Conservation (phyloP, 2,329 filamentous ascomycete genomes). For the Alternaria triticina region DNA sequence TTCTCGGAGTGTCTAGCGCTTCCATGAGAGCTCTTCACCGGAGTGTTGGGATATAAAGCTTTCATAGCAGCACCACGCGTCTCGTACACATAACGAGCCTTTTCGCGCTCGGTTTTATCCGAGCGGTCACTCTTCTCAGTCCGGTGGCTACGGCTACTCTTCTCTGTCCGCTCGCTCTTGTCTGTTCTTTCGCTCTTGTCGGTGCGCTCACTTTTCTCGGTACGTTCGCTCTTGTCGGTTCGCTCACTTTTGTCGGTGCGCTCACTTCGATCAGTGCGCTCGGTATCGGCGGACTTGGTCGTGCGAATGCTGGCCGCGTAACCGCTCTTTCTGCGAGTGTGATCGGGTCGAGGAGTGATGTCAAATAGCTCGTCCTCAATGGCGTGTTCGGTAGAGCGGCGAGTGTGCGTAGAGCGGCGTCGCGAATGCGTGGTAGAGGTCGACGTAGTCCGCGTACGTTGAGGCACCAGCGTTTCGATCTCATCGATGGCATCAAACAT, state of each 20-base stretch:
- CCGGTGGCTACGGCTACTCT: constrained; percentile 12
- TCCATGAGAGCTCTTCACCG: constrained; percentile 24
- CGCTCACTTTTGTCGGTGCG: constrained; percentile 26
- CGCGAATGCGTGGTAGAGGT: constrained; percentile 30
- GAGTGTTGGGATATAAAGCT: constrained; percentile 45
- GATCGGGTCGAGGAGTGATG: constrained; percentile 24
- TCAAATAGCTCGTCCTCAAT: constrained; percentile 32
- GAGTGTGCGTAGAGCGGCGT: constrained; percentile 39
- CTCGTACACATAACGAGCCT: constrained; percentile 42
- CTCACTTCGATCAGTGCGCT: constrained; percentile 26
- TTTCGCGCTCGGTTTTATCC: constrained; percentile 30
- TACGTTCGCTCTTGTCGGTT: constrained; percentile 26
- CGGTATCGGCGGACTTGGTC: constrained; percentile 27
- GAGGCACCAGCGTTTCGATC: constrained; percentile 39
- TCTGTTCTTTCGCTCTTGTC: constrained; percentile 25
- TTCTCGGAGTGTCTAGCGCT: constrained; percentile 24
- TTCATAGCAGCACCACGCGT: constrained; percentile 48
- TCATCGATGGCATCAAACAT: constrained; percentile 46
- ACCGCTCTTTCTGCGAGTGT: constrained; percentile 36
- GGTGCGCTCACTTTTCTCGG: constrained; percentile 21
- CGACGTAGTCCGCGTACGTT: constrained; percentile 28
- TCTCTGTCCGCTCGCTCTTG: constrained; percentile 17
- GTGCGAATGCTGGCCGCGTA: constrained; percentile 36
- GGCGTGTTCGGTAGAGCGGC: constrained; percentile 24
- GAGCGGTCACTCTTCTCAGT: constrained; percentile 24